Percentiles rank a stretch among this genome's conserved stretches.
Evolutionary conservation across 1,284 basidiomycete species (phyloP).

Genomic region (Tilletiaria anomala): DNA sequence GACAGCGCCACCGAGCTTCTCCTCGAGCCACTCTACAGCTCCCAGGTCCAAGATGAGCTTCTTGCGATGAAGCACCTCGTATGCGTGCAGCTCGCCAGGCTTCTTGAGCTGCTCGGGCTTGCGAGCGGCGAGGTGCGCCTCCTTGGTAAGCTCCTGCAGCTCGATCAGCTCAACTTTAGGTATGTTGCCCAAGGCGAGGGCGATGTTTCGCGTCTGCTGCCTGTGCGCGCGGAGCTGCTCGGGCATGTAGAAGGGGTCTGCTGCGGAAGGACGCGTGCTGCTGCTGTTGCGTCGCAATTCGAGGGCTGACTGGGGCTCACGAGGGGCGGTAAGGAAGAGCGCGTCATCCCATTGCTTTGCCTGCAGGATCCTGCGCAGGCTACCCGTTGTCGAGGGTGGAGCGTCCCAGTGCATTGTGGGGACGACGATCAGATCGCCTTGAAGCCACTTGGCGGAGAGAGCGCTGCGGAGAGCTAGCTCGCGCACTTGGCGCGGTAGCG

Average conservation of each 20-base stretch:
- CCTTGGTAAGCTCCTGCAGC: conserved; percentile 22
- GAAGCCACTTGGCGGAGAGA: conserved; percentile 62
- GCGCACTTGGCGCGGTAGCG: conserved; percentile 74
- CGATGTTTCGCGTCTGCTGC: conserved; percentile 21
- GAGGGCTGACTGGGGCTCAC: conserved; percentile 16
- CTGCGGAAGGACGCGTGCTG: conserved; percentile 15
- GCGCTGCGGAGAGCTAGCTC: conserved; percentile 85
- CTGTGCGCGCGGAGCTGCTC: conserved; percentile 21
- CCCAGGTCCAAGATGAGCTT: conserved; percentile 34
- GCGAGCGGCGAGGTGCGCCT: too few species aligned
- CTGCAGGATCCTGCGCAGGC: conserved; percentile 19
- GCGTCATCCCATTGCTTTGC: conserved; percentile 27
- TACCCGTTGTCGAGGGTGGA: conserved; percentile 25
- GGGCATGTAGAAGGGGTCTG: conserved; percentile 24
- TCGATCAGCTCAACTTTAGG: conserved; percentile 26
- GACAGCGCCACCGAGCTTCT: conserved; percentile 33
- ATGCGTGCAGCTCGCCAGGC: conserved; percentile 37
- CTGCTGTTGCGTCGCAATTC: conserved; percentile 7
- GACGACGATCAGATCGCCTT: conserved; percentile 61
- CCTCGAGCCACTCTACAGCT: conserved; percentile 39
- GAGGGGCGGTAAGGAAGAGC: conserved; percentile 34
- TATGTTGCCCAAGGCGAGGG: conserved; percentile 23
- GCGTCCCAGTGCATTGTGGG: conserved; percentile 43
- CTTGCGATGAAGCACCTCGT: conserved; percentile 29
- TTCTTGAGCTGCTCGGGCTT: conserved; percentile 32